Base-by-base conservation (phyloP, 495 filamentous ascomycete species). In the Evernia prunastri region DNA sequence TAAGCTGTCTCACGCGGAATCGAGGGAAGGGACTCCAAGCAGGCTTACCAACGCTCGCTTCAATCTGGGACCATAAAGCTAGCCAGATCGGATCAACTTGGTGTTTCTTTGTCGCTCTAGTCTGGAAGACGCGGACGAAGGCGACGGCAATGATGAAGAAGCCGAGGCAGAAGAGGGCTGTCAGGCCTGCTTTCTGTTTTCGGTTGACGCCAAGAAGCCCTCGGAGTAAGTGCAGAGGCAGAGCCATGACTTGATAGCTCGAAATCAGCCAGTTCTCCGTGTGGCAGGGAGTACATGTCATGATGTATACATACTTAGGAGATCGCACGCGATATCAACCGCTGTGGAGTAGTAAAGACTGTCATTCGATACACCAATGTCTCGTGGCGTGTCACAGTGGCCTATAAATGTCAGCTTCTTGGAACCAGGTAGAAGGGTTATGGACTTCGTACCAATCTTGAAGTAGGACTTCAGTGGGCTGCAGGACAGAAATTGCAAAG, bases 61-160 rank as follows among this genome's bases (percentile, higher is more conserved):
- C 66, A 42, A 65, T 65, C 66, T 65, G 64, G 17, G 66, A 68
- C 66, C 66, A 68, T 25, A 68, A 51, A n/a, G 66, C 66, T 23
- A 68, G 59, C 66, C 66, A 68, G 27, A 68, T 49, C 25, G 66
- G 63, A 65, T 68, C 63, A 45, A 58, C 66, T 1, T 54, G 51
- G 53, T 68, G 62, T 6, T 45, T 27, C 23, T 56, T 54, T 1
- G 66, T 56, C 40, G 66, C 49, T 17, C 73, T 71, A 11, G 75
- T 68, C 25, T 75, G 65, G 15, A 77, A 68, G 25, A 76, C 79
- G 18, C 81, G 78, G 63, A 83, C 77, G 65, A 78, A 75, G 42
- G 81, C 74, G 51, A 84, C 77, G 20, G 75, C 61, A 45, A 84
- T 81, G 71, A 81, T 81, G 64, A 83, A 68, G 58, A 81, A 76